phyloP scores from a whole-genome alignment of 2,329 filamentous ascomycete species.

The Paracorniculantispora psalliotae region DNA sequence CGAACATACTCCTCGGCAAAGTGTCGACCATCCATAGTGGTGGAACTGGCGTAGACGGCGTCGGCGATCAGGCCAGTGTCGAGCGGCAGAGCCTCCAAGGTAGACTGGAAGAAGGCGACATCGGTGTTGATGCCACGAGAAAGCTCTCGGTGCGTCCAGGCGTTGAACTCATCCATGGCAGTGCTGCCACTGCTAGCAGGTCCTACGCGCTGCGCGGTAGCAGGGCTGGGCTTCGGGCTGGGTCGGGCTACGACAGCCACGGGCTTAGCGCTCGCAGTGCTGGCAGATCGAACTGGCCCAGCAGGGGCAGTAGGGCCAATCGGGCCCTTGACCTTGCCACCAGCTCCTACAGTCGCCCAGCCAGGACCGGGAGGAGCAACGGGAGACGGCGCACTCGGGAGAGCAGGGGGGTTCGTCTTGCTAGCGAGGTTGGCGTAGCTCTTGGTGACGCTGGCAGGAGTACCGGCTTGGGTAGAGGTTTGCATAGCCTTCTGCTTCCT shows the following conservation, averaged over 20 bases:
- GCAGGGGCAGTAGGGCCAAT: conserved; percentile 54
- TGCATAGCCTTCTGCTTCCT: conserved; percentile 72
- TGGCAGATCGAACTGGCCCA: conserved; percentile 43
- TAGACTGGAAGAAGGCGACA: conserved; percentile 72
- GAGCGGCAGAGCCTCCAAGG: conserved; percentile 68
- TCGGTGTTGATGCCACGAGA: conserved; percentile 62
- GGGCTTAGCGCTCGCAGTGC: conserved; percentile 35
- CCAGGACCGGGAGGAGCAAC: conserved; percentile 48
- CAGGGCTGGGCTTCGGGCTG: conserved; percentile 40
- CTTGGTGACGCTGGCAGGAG: conserved; percentile 59
- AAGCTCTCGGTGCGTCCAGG: conserved; percentile 82
- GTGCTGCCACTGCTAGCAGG: conserved; percentile 33
- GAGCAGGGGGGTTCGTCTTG: conserved; percentile 48
- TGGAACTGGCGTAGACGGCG: conserved; percentile 79
- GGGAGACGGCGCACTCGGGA: conserved; percentile 23
- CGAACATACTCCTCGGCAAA: conserved; percentile 94
- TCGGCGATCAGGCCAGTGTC: conserved; percentile 83
- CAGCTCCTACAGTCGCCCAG: conserved; percentile 93
- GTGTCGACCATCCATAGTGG: conserved; percentile 85
- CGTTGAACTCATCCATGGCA: conserved; percentile 88
- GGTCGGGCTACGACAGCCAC: conserved; percentile 46
- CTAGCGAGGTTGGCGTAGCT: conserved; percentile 92
- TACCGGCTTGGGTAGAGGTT: conserved; percentile 41
- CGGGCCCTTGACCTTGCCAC: conserved; percentile 82
- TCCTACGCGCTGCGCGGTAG: conserved; percentile 13